Base-by-base conservation (phyloP, 2,329 filamentous ascomycete genomes). In the Penicillium brevicompactum region DNA sequence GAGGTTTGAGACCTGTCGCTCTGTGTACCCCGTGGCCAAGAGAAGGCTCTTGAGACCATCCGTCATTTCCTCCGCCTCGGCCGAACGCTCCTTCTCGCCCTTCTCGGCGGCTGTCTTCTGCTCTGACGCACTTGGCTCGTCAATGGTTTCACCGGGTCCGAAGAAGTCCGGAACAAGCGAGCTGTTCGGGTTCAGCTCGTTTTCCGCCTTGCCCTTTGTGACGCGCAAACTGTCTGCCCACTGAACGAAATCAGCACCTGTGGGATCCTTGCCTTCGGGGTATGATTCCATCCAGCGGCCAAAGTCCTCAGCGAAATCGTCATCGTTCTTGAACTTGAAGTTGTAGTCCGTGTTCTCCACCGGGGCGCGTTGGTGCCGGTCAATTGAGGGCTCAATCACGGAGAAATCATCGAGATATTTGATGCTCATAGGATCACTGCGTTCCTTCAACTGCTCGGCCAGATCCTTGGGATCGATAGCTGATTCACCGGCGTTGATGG, bases 361-460 rank as follows among this genome's bases (percentile, higher is more conserved):
- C 45, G 73, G 76, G 55, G 76, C 72, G 76, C 80, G 63, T 76
- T 83, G 72, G 79, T 78, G 85, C 70, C 87, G 84, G 77, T 97
- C 93, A 57, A 94, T 83, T 47, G 90, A 81, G 50, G 91, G 90
- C 68, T 91, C 85, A 60, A 93, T 82, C 54, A 83, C 83, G 56
- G 88, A 85, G 68, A 96, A 89, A 73, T 96, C 91, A 71, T 97
- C 92, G 52, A 93, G 77, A 73, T 96, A 94, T 58, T 84, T 80
- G 47, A 92, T 78, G 50, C 81, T 80, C 80, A 90, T 89, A 8
- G 86, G 82, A 70, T 96, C 92, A 51, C 79, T 82, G 58, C 91
- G 87, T 64, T 90, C 74, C 42, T 85, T 82, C 61, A 87, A 90
- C 76, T 94, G 89, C 32, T 85, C 80, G 41, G 87, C 81, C 70